phyloP scores from a whole-genome alignment of 257 asterid genomes.

The Echium plantagineum region DNA sequence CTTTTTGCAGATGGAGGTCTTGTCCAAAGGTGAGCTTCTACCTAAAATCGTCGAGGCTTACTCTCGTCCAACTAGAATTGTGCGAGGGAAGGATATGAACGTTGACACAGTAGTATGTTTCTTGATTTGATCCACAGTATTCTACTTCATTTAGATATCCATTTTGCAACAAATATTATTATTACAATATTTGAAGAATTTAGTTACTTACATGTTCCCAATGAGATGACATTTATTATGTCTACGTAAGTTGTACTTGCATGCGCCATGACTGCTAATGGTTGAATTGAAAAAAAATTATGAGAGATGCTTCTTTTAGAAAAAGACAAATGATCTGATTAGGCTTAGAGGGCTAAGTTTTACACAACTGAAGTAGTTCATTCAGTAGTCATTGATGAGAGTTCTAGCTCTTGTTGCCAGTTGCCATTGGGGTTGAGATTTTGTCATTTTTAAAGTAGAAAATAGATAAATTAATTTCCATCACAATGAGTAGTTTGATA shows the following conservation, averaged over 20 bases:
- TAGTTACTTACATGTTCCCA: not conserved
- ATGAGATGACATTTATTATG: no score
- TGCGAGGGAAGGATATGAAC: constrained; percentile 69
- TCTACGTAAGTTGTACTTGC: no score
- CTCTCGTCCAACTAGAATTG: constrained; percentile 97
- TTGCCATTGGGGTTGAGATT: not conserved
- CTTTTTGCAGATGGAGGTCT: constrained; percentile 54
- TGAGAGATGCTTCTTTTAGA: not conserved
- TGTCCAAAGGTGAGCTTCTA: constrained; percentile 56
- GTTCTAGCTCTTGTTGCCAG: no score
- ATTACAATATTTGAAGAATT: not conserved
- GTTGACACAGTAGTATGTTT: constrained; percentile 49
- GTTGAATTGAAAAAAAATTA: no score
- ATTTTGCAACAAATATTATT: not conserved
- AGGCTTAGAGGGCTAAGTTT: not conserved
- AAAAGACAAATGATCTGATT: not conserved
- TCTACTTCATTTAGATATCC: constrained; percentile 1
- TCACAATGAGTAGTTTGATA: not conserved
- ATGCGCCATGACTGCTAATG: no score
- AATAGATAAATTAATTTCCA: not conserved
- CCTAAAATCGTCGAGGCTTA: constrained; percentile 83
- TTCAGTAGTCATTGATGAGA: no score
- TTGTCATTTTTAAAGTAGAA: no score
- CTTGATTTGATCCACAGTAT: constrained; percentile 1
- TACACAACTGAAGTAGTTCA: not conserved